These are phyloP conservation scores for Pisolithus tinctorius DNA, from an alignment of 768 basidiomycete genomes.

Conservation along the genomic window DNA sequence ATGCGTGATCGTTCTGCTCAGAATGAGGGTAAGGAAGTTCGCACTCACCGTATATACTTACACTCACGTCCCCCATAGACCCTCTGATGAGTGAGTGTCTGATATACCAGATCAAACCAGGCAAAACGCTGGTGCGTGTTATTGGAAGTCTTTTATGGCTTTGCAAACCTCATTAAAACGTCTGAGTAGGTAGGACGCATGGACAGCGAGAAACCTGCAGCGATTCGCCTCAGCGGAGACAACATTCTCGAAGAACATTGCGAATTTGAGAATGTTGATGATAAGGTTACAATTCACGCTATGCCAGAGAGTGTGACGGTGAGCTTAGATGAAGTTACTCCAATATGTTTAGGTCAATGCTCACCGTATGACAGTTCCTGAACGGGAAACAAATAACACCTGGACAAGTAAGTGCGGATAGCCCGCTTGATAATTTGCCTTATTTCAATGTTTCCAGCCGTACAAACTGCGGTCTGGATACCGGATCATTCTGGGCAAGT, in stretches of 20 bases:
- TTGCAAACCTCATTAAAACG: slow-evolving; percentile 9
- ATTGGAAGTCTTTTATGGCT: background rate
- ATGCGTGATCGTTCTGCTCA: slow-evolving; percentile 19
- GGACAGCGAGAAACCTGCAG: slow-evolving; percentile 73
- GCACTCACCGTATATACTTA: background rate
- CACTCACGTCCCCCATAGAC: slow-evolving; percentile 41
- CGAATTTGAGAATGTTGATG: slow-evolving; percentile 79
- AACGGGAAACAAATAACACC: slow-evolving; percentile 86
- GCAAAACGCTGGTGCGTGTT: slow-evolving; percentile 61
- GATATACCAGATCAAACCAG: slow-evolving; percentile 87
- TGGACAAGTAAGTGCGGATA: slow-evolving; percentile 50
- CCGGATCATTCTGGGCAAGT: slow-evolving; percentile 87
- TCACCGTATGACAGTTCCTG: slow-evolving; percentile 54
- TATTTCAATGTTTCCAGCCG: slow-evolving; percentile 32
- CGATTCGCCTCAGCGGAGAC: slow-evolving; percentile 88
- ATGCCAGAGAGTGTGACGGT: slow-evolving; percentile 81
- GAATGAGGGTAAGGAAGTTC: slow-evolving; percentile 58
- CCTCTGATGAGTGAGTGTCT: slow-evolving; percentile 96
- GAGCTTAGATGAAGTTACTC: slow-evolving; percentile 21
- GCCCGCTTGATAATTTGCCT: background rate
- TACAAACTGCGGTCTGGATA: slow-evolving; percentile 90
- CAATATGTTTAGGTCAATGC: slow-evolving; percentile 7
- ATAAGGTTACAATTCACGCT: slow-evolving; percentile 76
- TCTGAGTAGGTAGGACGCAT: slow-evolving; percentile 69
- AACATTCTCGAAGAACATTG: slow-evolving; percentile 93